Conservation (phyloP, 2,329 filamentous ascomycete genomes). For the Diaporthe vexans region DNA sequence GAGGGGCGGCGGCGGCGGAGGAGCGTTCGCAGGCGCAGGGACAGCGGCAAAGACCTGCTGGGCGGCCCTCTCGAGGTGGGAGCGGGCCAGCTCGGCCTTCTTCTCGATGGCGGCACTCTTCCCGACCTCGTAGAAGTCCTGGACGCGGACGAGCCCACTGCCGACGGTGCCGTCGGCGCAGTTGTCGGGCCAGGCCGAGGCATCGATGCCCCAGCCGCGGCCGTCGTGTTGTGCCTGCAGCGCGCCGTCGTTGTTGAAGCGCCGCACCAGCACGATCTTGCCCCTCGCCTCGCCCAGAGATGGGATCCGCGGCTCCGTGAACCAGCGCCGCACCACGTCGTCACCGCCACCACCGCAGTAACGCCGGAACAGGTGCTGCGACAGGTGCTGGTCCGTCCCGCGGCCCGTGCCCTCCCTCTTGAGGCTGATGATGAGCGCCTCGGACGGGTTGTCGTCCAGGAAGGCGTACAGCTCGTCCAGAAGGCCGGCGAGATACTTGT, state of each 20-base stretch:
- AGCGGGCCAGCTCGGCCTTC: constrained; percentile 82
- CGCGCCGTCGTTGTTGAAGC: constrained; percentile 77
- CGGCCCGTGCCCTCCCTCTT: constrained; percentile 92
- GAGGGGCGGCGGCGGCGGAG: constrained; percentile 67
- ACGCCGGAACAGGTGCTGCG: constrained; percentile 78
- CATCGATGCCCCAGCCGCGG: constrained; percentile 71
- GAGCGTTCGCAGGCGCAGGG: constrained; percentile 39
- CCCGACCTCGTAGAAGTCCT: constrained; percentile 94
- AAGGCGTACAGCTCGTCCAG: constrained; percentile 81
- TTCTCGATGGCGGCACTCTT: constrained; percentile 81
- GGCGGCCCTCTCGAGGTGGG: constrained; percentile 82
- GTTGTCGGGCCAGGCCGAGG: constrained; percentile 86
- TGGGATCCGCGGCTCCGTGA: constrained; percentile 82
- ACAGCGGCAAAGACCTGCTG: constrained; percentile 62
- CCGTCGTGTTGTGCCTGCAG: constrained; percentile 65
- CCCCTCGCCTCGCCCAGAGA: constrained; percentile 83
- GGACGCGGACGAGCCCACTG: constrained; percentile 83
- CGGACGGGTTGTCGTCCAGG: constrained; percentile 81
- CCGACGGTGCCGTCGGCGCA: constrained; percentile 79
- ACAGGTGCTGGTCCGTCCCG: constrained; percentile 83
- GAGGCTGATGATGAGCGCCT: constrained; percentile 87
- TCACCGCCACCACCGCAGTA: constrained; percentile 68
- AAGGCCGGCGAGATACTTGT: constrained; percentile 82
- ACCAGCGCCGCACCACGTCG: constrained; percentile 73
- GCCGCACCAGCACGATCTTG: constrained; percentile 85